Evolutionary conservation across 257 asterid genomes (phyloP), one percentile per base, ranked within the genome.

Genomic region (Scutellaria barbata): DNA sequence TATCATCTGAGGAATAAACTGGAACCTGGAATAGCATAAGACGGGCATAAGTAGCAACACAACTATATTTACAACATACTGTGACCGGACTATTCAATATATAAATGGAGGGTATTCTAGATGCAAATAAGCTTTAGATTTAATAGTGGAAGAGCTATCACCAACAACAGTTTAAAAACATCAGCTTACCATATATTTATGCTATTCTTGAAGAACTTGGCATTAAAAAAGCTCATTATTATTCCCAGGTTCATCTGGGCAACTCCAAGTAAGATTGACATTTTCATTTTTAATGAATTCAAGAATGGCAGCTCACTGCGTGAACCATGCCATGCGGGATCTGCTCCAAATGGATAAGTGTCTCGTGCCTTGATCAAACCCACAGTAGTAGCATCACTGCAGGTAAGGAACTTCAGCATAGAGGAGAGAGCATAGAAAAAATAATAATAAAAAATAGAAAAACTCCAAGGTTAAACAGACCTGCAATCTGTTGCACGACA

Each of bases 191-290:
- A 95, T 73, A 74, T 75, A 76, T 92, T 92, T 37, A 95, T 51
- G 83, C 82, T 79, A 84, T 73, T 95, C 81, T 86, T 84, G 84
- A 95, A 95, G 89, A 82, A 92, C 70, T 43, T 69, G 55, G 92
- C 98, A 84, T 95, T 95, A 75, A 83, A 95, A 76, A 48, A 90
- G 87, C 99, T 92, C 92, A 95, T 25, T 76, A 95, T 78, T 79
- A 95, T 87, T 77, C 99, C 99, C 47, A 95, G 88, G 86, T 92
- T 90, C 98, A 95, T 95, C 84, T 95, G 99, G 77, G 97, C 83
- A 80, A 95, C 98, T 66, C 99, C 99, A 66, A 95, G 78, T 50
- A 95, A 94, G 74, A 95, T 92, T n/a, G 99, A 95, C 99, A 95
- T 85, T 81, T 95, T 95, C 99, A 95, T 95, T 85, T 92, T 95